A percentile compares a stretch with the other conserved stretches of the same genome.
phyloP scores from a whole-genome alignment of 2,329 filamentous ascomycete genomes.

The Pseudogymnoascus sp. region DNA sequence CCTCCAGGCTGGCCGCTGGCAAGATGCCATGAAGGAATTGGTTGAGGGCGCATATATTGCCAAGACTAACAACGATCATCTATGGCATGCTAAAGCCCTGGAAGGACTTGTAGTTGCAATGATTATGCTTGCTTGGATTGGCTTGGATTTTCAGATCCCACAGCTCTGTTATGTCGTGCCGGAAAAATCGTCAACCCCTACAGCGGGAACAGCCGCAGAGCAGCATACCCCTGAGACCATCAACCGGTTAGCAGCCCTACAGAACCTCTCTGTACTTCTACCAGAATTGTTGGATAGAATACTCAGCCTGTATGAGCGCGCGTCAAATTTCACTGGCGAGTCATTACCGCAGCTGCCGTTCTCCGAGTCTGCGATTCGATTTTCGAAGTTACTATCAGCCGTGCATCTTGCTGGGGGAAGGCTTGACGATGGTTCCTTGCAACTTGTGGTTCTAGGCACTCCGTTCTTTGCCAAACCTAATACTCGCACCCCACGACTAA shows the following conservation, averaged over 20 bases:
- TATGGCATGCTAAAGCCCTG: constrained; percentile 96
- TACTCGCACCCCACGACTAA: constrained; percentile 44
- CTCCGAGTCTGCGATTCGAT: constrained; percentile 65
- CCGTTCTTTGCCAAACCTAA: constrained; percentile 41
- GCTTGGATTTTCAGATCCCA: constrained; percentile 73
- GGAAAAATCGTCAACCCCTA: constrained; percentile 25
- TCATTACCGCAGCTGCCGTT: constrained; percentile 62
- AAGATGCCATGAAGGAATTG: constrained; percentile 76
- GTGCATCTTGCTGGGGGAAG: constrained; percentile 58
- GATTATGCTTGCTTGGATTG: constrained; percentile 75
- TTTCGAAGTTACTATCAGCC: constrained; percentile 60
- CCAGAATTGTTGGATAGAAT: constrained; percentile 72
- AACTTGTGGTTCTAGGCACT: constrained; percentile 57
- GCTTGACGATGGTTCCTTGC: constrained; percentile 51
- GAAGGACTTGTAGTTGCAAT: constrained; percentile 80
- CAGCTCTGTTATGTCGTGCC: constrained; percentile 37
- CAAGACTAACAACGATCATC: constrained; percentile 73
- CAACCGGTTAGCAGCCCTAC: constrained; percentile 32
- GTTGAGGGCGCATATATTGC: constrained; percentile 70
- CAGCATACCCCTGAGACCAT: constrained; percentile 25
- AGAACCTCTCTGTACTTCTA: constrained; percentile 49
- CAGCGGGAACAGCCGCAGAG: constrained; percentile 18
- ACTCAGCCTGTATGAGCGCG: constrained; percentile 62
- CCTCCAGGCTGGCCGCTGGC: constrained; percentile 83
- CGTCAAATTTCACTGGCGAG: constrained; percentile 54